Evolutionary conservation across 768 basidiomycete species (phyloP).

Genomic region (Cyathus striatus): DNA sequence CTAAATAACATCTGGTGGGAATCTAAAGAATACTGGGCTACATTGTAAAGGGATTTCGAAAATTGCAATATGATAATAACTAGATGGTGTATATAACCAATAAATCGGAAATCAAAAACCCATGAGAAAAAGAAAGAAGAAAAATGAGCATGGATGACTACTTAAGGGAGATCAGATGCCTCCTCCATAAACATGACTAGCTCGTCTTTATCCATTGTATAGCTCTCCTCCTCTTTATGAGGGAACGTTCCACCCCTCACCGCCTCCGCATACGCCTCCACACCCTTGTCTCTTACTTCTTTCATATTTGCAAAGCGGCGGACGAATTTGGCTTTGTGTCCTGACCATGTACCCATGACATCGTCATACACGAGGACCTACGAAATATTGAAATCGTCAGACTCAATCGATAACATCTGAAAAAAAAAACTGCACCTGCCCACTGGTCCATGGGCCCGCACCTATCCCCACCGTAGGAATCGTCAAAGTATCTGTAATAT

Average conservation of each 20-base stretch:
- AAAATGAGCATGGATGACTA: too few relatives aligned
- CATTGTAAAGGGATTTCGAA: too few relatives aligned
- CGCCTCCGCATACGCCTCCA: conserved; percentile 66
- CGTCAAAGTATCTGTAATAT: conserved; percentile 62
- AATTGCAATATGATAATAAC: too few relatives aligned
- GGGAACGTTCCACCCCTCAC: conserved; percentile 79
- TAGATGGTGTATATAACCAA: too few relatives aligned
- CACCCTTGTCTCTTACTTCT: conserved; percentile 57
- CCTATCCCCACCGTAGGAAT: conserved; percentile 96
- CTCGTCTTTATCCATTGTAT: conserved; percentile 68
- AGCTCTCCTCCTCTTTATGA: conserved; percentile 67
- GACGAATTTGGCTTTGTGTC: conserved; percentile 90
- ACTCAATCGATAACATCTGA: neutral
- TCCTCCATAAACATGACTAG: conserved; percentile 64
- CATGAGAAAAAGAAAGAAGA: too few relatives aligned
- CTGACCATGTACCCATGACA: conserved; percentile 78
- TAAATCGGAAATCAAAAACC: too few relatives aligned
- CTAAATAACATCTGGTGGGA: too few relatives aligned
- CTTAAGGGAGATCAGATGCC: too few relatives aligned
- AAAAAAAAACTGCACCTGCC: conserved; percentile 47
- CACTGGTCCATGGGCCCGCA: conserved; percentile 77
- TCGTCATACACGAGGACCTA: conserved; percentile 93
- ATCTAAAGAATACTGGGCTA: too few relatives aligned
- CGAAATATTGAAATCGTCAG: conserved; percentile 2
- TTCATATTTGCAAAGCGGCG: conserved; percentile 76